Percentiles rank a stretch among this genome's conserved stretches.
Evolutionary conservation across 2,329 filamentous ascomycete genomes (phyloP).

Genomic region (Neophaeococcomyces aloes): DNA sequence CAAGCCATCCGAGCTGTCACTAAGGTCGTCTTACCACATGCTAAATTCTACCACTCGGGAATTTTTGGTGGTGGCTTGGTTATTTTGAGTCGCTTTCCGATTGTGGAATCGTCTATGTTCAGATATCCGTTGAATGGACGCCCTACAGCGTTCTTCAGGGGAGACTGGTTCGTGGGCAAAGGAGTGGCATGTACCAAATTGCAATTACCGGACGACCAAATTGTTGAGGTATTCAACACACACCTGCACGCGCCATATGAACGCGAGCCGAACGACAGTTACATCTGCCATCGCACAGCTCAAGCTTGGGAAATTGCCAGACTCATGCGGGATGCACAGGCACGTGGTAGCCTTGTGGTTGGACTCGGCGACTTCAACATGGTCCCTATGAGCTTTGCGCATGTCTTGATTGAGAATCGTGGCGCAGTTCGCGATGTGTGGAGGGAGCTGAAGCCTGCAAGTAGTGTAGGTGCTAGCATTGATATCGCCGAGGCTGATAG

Average conservation of each 20-base stretch:
- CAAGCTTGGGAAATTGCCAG: constrained; percentile 95
- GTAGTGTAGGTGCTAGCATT: constrained; percentile 63
- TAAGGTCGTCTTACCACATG: constrained; percentile 65
- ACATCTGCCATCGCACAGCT: constrained; percentile 78
- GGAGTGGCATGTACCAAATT: constrained; percentile 78
- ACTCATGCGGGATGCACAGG: constrained; percentile 68
- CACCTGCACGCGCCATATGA: constrained; percentile 88
- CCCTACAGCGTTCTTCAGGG: constrained; percentile 84
- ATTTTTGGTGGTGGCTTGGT: constrained; percentile 82
- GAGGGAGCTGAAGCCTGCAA: constrained; percentile 73
- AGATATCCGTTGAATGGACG: constrained; percentile 85
- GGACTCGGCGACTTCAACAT: constrained; percentile 95
- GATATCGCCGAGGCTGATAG: constrained; percentile 58
- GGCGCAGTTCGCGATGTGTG: constrained; percentile 73
- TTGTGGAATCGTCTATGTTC: constrained; percentile 78
- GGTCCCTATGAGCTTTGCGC: constrained; percentile 74
- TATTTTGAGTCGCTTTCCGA: constrained; percentile 84
- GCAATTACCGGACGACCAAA: constrained; percentile 20
- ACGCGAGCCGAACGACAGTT: constrained; percentile 65
- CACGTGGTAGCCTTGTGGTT: constrained; percentile 71
- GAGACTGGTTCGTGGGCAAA: constrained; percentile 91
- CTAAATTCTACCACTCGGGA: constrained; percentile 85
- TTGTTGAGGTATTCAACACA: constrained; percentile 85
- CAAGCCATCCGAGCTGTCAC: constrained; percentile 64
- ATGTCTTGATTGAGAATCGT: constrained; percentile 69